phyloP scores from a whole-genome alignment of 306 rosid genomes.

The Canavalia gladiata region DNA sequence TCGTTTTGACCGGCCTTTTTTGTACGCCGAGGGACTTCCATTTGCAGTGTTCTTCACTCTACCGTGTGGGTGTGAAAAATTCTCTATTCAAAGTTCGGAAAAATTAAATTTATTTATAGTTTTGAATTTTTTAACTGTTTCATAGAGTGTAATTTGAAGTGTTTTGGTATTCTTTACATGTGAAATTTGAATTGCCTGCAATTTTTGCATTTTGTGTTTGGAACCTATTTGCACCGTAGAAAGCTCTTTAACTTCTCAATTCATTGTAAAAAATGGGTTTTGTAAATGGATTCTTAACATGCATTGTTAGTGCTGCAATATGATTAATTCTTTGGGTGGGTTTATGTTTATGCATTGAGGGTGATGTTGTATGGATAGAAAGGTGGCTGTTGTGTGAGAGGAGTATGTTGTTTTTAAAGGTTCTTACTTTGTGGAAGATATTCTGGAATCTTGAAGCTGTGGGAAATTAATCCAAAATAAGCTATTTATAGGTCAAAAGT shows the following conservation, averaged over 20 bases:
- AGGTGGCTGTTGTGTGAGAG: slow-evolving; percentile 18
- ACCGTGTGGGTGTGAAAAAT: slow-evolving; percentile 33
- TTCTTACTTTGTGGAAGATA: slow-evolving; percentile 23
- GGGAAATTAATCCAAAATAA: slow-evolving; percentile 6
- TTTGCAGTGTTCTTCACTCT: slow-evolving; percentile 44
- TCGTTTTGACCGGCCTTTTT: slow-evolving; percentile 50
- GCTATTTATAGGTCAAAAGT: slow-evolving; percentile 21
- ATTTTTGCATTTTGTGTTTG: slow-evolving; percentile 40
- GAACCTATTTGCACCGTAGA: slow-evolving; percentile 6
- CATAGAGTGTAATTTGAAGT: background rate
- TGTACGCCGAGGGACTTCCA: slow-evolving; percentile 7
- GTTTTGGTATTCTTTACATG: slow-evolving; percentile 6
- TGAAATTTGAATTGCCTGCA: slow-evolving; percentile 21
- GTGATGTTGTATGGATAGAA: slow-evolving; percentile 19
- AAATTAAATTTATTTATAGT: background rate
- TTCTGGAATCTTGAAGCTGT: slow-evolving; percentile 32
- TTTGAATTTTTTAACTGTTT: no score
- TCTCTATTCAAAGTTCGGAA: background rate
- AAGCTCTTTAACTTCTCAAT: slow-evolving; percentile 15
- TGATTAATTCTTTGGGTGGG: slow-evolving; percentile 14
- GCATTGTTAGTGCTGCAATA: slow-evolving; percentile 19
- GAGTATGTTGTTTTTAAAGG: background rate
- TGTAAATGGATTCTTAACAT: slow-evolving; percentile 27
- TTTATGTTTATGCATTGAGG: slow-evolving; percentile 30
- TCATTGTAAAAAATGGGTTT: slow-evolving; percentile 1